Base-by-base conservation (phyloP, 2,329 filamentous ascomycete genomes). In the Pezicula carpinea region DNA sequence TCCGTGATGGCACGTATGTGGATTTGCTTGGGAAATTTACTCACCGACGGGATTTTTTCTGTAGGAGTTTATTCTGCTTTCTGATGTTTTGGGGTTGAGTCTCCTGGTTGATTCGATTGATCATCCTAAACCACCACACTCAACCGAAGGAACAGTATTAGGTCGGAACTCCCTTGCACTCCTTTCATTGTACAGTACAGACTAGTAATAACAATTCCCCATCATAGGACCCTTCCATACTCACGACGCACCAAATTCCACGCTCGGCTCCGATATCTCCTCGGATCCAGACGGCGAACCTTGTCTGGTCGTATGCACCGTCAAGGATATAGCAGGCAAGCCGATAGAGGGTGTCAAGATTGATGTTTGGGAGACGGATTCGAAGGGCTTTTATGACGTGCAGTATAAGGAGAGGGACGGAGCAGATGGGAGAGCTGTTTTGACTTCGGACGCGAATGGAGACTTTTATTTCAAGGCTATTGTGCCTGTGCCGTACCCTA, bases 351-450 rank as follows among this genome's bases (percentile, higher is more conserved):
- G 72, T 39, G 86, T 83, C 23, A 87, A 83, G 62, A 77, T 92
- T 52, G 87, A 93, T 64, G 83, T 93, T 54, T 93, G 88, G 88
- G 87, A 92, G 69, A 89, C 87, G 7, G 88, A 92, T 63, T 83
- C 78, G 49, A 79, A 80, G n/a, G 88, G 88, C 8, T 80, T 83
- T 59, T 93, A 93, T 63, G 88, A 93, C 61, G 87, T 92, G 50
- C 87, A 93, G 66, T 83, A 89, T 63, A 71, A 78, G 0, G 77
- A 79, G 35, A 72, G 82, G 3, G 66, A 74, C 6, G 75, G 72
- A 2, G 85, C 87, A 0, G 85, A 89, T 68, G 87, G 88, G 40
- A 73, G 88, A 35, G 87, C 85, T 47, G 75, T 92, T 48, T 76
- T 89, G 72, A 68, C 68, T 35, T 85, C 76, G 51, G 87, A 92